phyloP scores from a whole-genome alignment of 2,329 filamentous ascomycete species.

The Didymella lethalis region DNA sequence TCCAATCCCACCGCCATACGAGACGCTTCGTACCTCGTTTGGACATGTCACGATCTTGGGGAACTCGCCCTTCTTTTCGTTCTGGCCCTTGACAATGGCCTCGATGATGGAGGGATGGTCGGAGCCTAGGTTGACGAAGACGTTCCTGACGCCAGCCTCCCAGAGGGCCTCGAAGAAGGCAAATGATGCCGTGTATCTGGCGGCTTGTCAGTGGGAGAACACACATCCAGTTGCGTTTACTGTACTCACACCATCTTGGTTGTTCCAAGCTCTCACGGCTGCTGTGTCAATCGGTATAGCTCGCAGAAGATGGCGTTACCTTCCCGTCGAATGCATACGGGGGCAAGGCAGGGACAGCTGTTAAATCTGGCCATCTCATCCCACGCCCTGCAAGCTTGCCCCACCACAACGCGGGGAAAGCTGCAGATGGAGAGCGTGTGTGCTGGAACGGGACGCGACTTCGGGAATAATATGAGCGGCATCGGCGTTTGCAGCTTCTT shows the following conservation, averaged over 20 bases:
- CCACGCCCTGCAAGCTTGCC: constrained; percentile 16
- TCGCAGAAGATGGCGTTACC: background rate
- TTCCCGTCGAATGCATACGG: background rate
- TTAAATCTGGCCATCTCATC: background rate
- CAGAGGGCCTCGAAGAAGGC: constrained; percentile 84
- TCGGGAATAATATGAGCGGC: constrained; percentile 16
- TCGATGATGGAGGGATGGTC: constrained; percentile 81
- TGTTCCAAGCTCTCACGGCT: background rate
- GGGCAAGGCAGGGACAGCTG: background rate
- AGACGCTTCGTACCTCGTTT: constrained; percentile 67
- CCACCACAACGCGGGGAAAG: constrained; percentile 22
- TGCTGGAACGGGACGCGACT: constrained; percentile 9
- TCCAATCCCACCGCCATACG: background rate
- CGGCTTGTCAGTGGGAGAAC: background rate
- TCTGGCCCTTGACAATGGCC: constrained; percentile 79
- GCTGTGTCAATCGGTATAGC: background rate
- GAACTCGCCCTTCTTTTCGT: constrained; percentile 69
- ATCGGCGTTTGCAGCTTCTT: constrained; percentile 11
- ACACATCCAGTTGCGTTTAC: background rate
- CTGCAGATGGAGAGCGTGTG: constrained; percentile 1
- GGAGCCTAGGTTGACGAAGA: constrained; percentile 73
- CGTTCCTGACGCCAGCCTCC: constrained; percentile 61
- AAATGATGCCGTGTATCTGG: constrained; percentile 75
- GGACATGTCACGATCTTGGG: constrained; percentile 80
- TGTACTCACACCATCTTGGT: constrained; percentile 35